A percentile compares a stretch with the other conserved stretches of the same genome.
These are phyloP conservation scores for Spatholobus suberectus DNA, from an alignment of 306 rosid genomes.

Conservation along the genomic window DNA sequence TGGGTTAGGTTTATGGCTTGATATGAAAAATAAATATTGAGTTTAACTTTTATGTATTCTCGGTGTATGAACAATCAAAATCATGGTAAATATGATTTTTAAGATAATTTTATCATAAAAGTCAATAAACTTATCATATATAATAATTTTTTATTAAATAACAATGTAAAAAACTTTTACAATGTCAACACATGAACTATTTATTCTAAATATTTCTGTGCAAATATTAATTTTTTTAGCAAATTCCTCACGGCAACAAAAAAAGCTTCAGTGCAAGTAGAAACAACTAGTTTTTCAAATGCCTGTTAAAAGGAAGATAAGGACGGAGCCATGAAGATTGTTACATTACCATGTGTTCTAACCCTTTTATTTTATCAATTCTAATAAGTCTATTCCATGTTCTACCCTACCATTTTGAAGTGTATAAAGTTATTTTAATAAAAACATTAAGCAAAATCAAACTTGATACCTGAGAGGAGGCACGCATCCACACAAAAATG, in stretches of 20 bases:
- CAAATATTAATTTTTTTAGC: too few relatives aligned
- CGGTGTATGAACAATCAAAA: too few relatives aligned
- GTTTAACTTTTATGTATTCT: too few relatives aligned
- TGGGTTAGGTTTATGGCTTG: neutral
- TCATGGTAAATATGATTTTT: too few relatives aligned
- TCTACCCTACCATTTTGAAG: neutral
- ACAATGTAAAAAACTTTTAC: too few relatives aligned
- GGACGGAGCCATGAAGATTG: neutral
- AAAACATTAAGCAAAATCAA: neutral
- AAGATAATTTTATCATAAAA: too few relatives aligned
- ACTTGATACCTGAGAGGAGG: neutral
- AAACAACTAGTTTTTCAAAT: neutral
- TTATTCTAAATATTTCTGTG: too few relatives aligned
- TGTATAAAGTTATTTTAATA: neutral
- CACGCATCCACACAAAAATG: neutral
- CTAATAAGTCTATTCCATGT: neutral
- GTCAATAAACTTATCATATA: too few relatives aligned
- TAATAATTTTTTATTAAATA: too few relatives aligned
- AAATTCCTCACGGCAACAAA: neutral
- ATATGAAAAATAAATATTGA: too few relatives aligned
- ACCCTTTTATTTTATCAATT: neutral
- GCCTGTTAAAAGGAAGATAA: neutral
- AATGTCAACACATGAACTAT: too few relatives aligned
- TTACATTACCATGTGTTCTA: neutral
- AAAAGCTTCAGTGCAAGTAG: neutral